Percentiles rank a stretch among this genome's conserved stretches.
These are phyloP conservation scores for Lactarius sp. DNA, from an alignment of 768 basidiomycete species.

Conservation along the genomic window DNA sequence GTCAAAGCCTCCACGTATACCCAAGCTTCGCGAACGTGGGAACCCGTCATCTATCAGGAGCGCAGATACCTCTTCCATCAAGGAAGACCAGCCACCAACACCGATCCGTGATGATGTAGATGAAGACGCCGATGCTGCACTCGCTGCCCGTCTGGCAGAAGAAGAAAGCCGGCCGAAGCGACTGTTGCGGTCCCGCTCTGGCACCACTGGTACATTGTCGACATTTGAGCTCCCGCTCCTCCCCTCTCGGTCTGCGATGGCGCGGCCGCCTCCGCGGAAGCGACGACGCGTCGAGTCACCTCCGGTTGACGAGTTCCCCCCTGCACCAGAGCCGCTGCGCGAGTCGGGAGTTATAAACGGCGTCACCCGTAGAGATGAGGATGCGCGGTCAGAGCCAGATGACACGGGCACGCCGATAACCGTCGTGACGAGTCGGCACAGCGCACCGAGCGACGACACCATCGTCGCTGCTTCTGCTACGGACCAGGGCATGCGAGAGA, in stretches of 20 bases:
- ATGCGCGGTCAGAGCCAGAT: slow-evolving; percentile 43
- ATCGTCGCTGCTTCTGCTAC: slow-evolving; percentile 37
- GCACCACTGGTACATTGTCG: slow-evolving; percentile 26
- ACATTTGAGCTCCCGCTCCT: slow-evolving; percentile 18
- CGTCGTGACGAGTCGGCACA: slow-evolving; percentile 45
- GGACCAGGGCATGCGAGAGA: background rate
- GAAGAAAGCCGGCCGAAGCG: slow-evolving; percentile 30
- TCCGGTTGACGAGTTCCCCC: slow-evolving; percentile 23
- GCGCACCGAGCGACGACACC: slow-evolving; percentile 56
- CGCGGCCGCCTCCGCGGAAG: slow-evolving; percentile 27
- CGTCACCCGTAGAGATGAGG: slow-evolving; percentile 24
- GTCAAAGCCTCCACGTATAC: slow-evolving; percentile 1
- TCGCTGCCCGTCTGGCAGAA: slow-evolving; percentile 31
- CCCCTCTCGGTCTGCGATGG: slow-evolving; percentile 5
- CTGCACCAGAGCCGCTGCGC: slow-evolving; percentile 13
- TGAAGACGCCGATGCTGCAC: slow-evolving; percentile 28
- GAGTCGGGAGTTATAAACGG: slow-evolving; percentile 8
- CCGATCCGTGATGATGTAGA: slow-evolving; percentile 17
- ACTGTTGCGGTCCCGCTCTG: slow-evolving; percentile 32
- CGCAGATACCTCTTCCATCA: slow-evolving; percentile 23
- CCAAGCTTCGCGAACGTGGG: slow-evolving; percentile 7
- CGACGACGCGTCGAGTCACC: slow-evolving; percentile 33
- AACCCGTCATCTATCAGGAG: slow-evolving; percentile 4
- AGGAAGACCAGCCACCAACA: slow-evolving; percentile 23
- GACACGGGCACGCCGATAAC: slow-evolving; percentile 50